Percentiles rank a stretch among this genome's conserved stretches.
Conservation (phyloP, 2,329 filamentous ascomycete species). For the Fusarium sp. region DNA sequence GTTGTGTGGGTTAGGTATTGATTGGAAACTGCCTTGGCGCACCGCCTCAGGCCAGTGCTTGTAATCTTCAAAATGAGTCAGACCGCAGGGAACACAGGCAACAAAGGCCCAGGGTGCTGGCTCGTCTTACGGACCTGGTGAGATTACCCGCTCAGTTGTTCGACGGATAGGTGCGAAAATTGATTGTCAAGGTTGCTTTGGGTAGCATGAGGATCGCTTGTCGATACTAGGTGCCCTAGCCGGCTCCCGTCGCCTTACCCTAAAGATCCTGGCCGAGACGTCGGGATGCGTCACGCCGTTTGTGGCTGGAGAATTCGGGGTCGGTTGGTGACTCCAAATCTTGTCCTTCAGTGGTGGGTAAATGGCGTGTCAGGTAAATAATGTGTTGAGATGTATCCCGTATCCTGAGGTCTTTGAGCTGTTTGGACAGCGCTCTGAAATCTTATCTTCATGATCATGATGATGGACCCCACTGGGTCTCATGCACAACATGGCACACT, state of each 20-base stretch:
- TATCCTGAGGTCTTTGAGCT: not conserved
- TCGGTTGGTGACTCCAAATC: not conserved
- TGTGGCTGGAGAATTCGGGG: not conserved
- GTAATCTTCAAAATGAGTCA: slow-evolving; percentile 35
- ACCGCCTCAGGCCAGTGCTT: slow-evolving; percentile 39
- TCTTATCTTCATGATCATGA: not conserved
- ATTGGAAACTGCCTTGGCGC: slow-evolving; percentile 43
- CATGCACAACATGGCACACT: not conserved
- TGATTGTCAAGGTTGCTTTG: not conserved
- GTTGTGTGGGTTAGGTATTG: slow-evolving; percentile 24
- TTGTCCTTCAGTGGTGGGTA: not conserved
- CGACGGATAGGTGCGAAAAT: not conserved
- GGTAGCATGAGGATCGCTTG: not conserved
- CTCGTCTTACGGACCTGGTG: not conserved
- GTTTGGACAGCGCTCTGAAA: not conserved
- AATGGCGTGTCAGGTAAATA: not conserved
- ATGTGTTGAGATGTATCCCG: not conserved
- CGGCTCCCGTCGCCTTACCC: slow-evolving; percentile 23
- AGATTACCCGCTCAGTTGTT: not conserved
- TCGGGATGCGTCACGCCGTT: slow-evolving; percentile 21
- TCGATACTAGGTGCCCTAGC: not conserved
- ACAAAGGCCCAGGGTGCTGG: not conserved
- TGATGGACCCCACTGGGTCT: not conserved
- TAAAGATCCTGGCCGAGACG: slow-evolving; percentile 11
- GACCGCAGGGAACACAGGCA: slow-evolving; percentile 19